Base-by-base conservation (phyloP, 306 rosid species). In the Sechiopsis laciniata region DNA sequence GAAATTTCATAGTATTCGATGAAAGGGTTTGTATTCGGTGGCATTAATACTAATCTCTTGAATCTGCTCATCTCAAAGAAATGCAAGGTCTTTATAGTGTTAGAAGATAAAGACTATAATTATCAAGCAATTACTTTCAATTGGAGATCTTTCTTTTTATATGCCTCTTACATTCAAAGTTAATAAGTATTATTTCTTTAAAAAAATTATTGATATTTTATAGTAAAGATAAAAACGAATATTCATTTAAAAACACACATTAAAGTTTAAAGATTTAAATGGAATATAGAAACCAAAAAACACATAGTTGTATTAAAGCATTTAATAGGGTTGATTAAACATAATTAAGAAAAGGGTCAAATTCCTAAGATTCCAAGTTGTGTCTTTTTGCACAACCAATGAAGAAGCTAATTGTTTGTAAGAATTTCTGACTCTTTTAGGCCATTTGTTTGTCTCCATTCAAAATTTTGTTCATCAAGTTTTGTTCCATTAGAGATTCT, bases 401-500 rank as follows among this genome's bases (percentile, higher is more conserved):
- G 71, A n/a, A 65, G 29, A 65, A 65, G 53, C 37, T 58, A n/a
- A n/a, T n/a, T 12, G 48, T n/a, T 45, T 64, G 70, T 16, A 4
- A 3, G 13, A 40, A 64, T 64, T 64, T 64, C 22, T 64, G 51
- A 37, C 70, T 37, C 50, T 64, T 64, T 65, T 32, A 17, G 29
- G 29, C 29, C 54, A 65, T 37, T 15, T 40, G 51, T 64, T 64
- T 37, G 71, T 64, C 50, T 37, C 14, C 15, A 16, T 16, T 32
- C 70, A 16, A 35, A 63, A 63, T 29, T 7, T 0, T 35, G 45
- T 37, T 37, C 45, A 37, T 37, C 45, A 32, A 32, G 70, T 63
- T 35, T 63, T 63, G 70, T 63, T 63, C 70, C 70, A 10, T 14
- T 4, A 32, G 37, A 32, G 69, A 63, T 63, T 63, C 69, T 17